Percentiles rank a stretch among this genome's conserved stretches.
phyloP scores from a whole-genome alignment of 371 early-diverging fungal genomes.

The Saksenaea oblongispora region DNA sequence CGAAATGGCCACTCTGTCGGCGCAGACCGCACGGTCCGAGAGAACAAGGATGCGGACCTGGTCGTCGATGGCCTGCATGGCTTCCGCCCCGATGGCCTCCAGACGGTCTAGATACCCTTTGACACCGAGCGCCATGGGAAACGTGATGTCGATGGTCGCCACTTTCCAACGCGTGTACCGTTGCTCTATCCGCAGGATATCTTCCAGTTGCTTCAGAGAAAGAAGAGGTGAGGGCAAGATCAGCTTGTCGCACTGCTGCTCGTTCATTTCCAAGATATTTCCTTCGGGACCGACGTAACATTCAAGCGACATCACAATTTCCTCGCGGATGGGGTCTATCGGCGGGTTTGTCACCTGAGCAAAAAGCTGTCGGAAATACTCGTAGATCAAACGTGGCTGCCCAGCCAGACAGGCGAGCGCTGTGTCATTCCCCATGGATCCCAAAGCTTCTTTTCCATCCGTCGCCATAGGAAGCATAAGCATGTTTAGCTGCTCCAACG shows the following conservation, averaged over 20 bases:
- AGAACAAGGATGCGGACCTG: conserved; percentile 79
- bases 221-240: conserved; percentile 82
- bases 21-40: conserved; percentile 67
- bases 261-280: conserved; percentile 82
- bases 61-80: conserved; percentile 69
- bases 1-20: conserved; percentile 79
- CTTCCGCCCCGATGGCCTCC: conserved; percentile 82
- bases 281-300: conserved; percentile 95
- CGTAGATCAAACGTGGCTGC: conserved; percentile 84
- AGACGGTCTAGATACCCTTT: conserved; percentile 72
- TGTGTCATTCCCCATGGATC: conserved; percentile 95
- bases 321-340: conserved; percentile 96
- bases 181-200: conserved; percentile 65
- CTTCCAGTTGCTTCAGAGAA: conserved; percentile 73
- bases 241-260: conserved; percentile 74
- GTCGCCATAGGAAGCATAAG: conserved; percentile 81
- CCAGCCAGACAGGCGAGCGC: conserved; percentile 89
- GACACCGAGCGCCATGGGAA: conserved; percentile 66
- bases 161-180: conserved; percentile 74
- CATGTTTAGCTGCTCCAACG: conserved; percentile 89
- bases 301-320: conserved; percentile 91
- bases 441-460: conserved; percentile 92
- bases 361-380: conserved; percentile 94
- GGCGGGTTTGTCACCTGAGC: conserved; percentile 97
- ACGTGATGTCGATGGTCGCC: conserved; percentile 83